Evolutionary conservation across 306 rosid genomes (phyloP), one percentile per base, ranked within the genome.

Genomic region (Bauhinia variegata): DNA sequence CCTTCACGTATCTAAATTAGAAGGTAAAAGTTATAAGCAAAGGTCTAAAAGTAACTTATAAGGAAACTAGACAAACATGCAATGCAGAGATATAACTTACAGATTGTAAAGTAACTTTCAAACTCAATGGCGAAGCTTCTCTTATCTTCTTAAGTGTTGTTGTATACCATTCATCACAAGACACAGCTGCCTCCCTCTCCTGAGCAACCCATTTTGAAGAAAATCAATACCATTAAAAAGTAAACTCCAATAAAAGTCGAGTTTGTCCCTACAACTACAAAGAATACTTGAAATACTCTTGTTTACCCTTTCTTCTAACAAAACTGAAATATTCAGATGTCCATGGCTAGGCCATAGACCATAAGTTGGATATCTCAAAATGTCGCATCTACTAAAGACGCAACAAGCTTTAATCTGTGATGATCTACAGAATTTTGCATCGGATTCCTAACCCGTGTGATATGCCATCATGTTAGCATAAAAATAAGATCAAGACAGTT

Each of bases 91-190:
- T 49, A 60, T 7, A 49, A 85, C 99, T 88, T 83, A 95, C 97
- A 63, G 99, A 90, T 86, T 61, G 80, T 69, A 95, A 66, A 38
- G 81, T 82, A 73, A 95, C 87, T 88, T 84, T 95, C 81, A 95
- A 85, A 78, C 92, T 82, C 81, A 95, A 76, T 5, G 99, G 99
- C 36, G 99, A 90, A 71, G 99, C 97, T 71, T 82, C 96, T 75
- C 50, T 81, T 41, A 95, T 66, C 76, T 78, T 83, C 75, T 56
- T 68, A 43, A 90, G 91, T 54, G 84, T 64, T 46, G 79, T 55
- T 65, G 34, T 70, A 83, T 83, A 85, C 96, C 97, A 93, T 73
- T 79, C 82, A 44, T 90, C 91, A 44, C 15, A 34, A 50, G 87
- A 70, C 37, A 83, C 87, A 0, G 84, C 84, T 58, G 85, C 88